Evolutionary conservation across 2,329 filamentous ascomycete species (phyloP).

Genomic region (Aspergillus aculeatus): DNA sequence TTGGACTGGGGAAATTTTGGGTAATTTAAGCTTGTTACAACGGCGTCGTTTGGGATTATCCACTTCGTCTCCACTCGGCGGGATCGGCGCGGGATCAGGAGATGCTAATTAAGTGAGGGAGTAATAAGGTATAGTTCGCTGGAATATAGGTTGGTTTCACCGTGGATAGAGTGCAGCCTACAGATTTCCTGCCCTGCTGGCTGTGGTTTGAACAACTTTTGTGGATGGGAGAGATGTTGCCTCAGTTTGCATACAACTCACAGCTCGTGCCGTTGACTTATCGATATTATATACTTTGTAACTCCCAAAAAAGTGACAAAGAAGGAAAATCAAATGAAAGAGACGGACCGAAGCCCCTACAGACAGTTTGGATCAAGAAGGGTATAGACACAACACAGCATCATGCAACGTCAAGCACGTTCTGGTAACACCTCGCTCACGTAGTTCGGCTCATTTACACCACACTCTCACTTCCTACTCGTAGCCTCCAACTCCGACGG

Average conservation of each 20-base stretch:
- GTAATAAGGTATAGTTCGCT: neutral
- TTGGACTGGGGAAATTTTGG: neutral
- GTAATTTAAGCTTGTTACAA: neutral
- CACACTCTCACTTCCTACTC: neutral
- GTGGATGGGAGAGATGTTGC: neutral
- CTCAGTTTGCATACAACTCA: neutral
- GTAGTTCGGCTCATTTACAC: neutral
- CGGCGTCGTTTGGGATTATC: neutral
- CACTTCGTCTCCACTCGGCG: neutral
- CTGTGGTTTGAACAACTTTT: neutral
- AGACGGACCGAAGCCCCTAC: neutral
- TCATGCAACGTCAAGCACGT: neutral
- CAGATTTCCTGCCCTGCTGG: neutral
- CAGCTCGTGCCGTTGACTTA: neutral
- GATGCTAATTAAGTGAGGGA: neutral
- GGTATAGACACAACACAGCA: neutral
- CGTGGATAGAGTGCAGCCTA: neutral
- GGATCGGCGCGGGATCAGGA: neutral
- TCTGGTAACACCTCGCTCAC: neutral
- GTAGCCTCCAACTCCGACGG: constrained; percentile 22
- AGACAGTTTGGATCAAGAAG: neutral
- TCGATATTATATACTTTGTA: neutral
- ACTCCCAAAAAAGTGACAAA: neutral
- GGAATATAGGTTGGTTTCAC: neutral
- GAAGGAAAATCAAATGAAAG: neutral